Evolutionary conservation across 257 asterid species (phyloP).

Genomic region (Agastache rugosa): DNA sequence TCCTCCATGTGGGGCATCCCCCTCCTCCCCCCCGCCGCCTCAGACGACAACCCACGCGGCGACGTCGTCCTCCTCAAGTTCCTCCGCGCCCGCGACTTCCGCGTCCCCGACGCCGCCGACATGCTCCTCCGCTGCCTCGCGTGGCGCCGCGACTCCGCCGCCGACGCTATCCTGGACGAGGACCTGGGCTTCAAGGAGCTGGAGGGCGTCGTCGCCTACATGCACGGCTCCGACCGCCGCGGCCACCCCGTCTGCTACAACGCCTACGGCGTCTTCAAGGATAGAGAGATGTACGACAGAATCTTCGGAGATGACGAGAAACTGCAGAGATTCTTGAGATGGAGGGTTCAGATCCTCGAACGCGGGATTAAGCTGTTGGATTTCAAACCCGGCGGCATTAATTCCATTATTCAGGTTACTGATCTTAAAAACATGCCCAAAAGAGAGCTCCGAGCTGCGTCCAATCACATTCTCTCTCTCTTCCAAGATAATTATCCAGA

Average conservation of each 20-base stretch:
- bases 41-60: constrained; percentile 51
- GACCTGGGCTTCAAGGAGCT: constrained; percentile 77
- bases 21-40: constrained; percentile 35
- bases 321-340: constrained; percentile 37
- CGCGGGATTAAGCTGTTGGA: constrained; percentile 66
- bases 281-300: constrained; percentile 69
- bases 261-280: constrained; percentile 80
- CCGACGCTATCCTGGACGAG: constrained; percentile 68
- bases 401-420: constrained; percentile 54
- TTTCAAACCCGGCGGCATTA: constrained; percentile 83
- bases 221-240: constrained; percentile 62
- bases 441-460: constrained; percentile 79
- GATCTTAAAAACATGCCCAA: constrained; percentile 83
- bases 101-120: constrained; percentile 45
- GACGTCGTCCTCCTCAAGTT: constrained; percentile 81
- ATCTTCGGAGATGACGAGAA: constrained; percentile 61
- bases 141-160: constrained; percentile 72
- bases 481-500: constrained; percentile 96
- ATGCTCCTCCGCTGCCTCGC: constrained; percentile 64
- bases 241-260: constrained; percentile 91
- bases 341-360: constrained; percentile 52
- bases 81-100: constrained; percentile 86
- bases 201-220: constrained; percentile 78
- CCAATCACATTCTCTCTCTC: constrained; percentile 77
- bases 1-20: constrained; percentile 76